phyloP scores from a whole-genome alignment of 1,284 basidiomycete species.

The Moesziomyces parantarcticus region DNA sequence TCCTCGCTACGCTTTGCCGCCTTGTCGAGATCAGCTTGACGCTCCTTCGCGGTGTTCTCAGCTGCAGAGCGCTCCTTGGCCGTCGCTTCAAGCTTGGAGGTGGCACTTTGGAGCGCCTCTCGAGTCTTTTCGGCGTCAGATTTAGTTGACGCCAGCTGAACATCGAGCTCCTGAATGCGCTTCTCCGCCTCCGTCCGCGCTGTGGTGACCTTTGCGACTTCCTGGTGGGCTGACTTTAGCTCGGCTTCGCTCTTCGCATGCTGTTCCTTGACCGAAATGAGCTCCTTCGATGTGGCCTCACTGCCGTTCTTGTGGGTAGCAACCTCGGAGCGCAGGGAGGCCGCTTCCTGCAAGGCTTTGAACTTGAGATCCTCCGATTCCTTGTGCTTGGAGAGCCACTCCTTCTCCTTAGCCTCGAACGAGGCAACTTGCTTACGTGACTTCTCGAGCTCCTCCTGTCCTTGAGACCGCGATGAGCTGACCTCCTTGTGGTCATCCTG shows the following conservation, averaged over 20 bases:
- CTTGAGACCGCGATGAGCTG: constrained; percentile 11
- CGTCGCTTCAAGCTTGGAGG: constrained; percentile 25
- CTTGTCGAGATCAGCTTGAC: constrained; percentile 14
- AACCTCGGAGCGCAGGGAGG: constrained; percentile 21
- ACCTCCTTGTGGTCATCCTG: constrained; percentile 27
- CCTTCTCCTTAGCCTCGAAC: constrained; percentile 21
- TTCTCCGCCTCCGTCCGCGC: constrained; percentile 12
- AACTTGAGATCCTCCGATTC: constrained; percentile 25
- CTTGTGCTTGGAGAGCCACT: constrained; percentile 27
- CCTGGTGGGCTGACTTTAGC: constrained; percentile 18
- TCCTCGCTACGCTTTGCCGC: constrained; percentile 21
- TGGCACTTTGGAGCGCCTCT: constrained; percentile 14
- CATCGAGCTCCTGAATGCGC: constrained; percentile 18
- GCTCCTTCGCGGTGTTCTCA: constrained; percentile 7
- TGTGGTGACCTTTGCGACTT: constrained; percentile 13
- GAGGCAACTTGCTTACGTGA: constrained; percentile 22
- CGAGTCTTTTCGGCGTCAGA: constrained; percentile 13
- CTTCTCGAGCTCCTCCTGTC: constrained; percentile 22
- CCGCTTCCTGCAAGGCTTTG: constrained; percentile 16
- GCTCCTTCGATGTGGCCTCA: constrained; percentile 17
- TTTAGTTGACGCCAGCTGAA: constrained; percentile 15
- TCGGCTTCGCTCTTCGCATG: constrained; percentile 21
- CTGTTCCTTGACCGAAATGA: constrained; percentile 18
- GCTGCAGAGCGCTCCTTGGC: constrained; percentile 16
- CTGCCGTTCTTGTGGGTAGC: constrained; percentile 20